Base-by-base conservation (phyloP, 108 stramenopile species). In the Discostella stelligeroides region DNA sequence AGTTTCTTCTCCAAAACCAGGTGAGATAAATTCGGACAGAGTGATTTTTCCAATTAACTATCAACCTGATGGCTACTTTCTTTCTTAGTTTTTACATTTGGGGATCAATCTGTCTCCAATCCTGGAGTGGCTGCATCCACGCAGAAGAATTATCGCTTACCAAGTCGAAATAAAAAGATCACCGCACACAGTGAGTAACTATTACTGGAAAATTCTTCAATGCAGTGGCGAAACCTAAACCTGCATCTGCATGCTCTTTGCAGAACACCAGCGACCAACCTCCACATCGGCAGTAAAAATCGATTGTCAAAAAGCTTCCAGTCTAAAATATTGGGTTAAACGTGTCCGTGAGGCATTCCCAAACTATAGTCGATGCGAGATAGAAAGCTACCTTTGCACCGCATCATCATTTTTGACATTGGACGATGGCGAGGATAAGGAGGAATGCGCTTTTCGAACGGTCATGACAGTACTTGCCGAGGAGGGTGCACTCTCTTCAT, bases 401-500 rank as follows among this genome's bases (percentile, higher is more conserved):
- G 69, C 77, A 2, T 20, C 14, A 12, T 46, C 56, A 9, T 78
- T 60, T 53, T 18, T 43, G 12, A 24, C 49, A 27, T 39, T 39
- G 7, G 54, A 56, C 1, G 5, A 7, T 1, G n/a, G 30, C 9
- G 77, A 69, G 17, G 68, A 70, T 13, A 50, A 58, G 11, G 48
- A 34, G 3, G 34, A 34, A 34, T 34, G 28, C n/a, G 10, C 48
- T 4, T 48, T 80, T 20, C 68, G 61, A 23, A 57, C 49, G 12
- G 73, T 70, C 17, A 61, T 80, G 68, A 64, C 62, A 42, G 68
- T 80, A 13, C 61, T 76, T 37, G 66, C 70, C 3, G 80, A 76
- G 14, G 75, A 67, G 21, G 45, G 34, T n/a, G n/a, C n/a, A 34
- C 3, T 34, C 6, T 5, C 72, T 47, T 65, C 79, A 17, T 28